phyloP scores from a whole-genome alignment of 495 filamentous ascomycete genomes.

The Podospora comata region DNA sequence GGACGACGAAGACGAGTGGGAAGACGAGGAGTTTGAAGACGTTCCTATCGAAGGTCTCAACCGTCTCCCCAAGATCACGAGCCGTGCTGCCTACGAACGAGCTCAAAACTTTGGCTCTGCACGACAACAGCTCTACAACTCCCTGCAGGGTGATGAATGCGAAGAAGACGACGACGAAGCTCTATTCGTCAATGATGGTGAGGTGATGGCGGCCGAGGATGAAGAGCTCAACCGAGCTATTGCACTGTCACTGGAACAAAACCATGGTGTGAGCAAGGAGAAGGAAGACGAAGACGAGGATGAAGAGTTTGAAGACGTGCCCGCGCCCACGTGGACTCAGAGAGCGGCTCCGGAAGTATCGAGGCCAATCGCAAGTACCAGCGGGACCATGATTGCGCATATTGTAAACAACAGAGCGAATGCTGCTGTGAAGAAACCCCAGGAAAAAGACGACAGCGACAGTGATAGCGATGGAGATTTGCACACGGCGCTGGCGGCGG shows the following conservation, averaged over 20 bases:
- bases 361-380: slow-evolving; percentile 50
- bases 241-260: slow-evolving; percentile 66
- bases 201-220: slow-evolving; percentile 58
- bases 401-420: slow-evolving; percentile 61
- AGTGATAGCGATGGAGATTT: slow-evolving; percentile 64
- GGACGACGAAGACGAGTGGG: slow-evolving; percentile 63
- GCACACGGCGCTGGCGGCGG: slow-evolving; percentile 54
- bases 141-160: neutral
- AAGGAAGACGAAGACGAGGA: slow-evolving; percentile 40
- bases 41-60: slow-evolving; percentile 94
- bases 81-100: slow-evolving; percentile 15
- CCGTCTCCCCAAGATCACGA: slow-evolving; percentile 63
- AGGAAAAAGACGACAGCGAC: slow-evolving; percentile 50
- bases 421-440: slow-evolving; percentile 48
- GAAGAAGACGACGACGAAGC: slow-evolving; percentile 48
- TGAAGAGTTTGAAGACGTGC: slow-evolving; percentile 47
- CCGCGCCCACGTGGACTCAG: slow-evolving; percentile 53
- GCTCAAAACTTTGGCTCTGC: slow-evolving; percentile 14
- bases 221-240: slow-evolving; percentile 80
- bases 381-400: slow-evolving; percentile 57
- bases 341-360: slow-evolving; percentile 47
- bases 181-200: slow-evolving; percentile 57
- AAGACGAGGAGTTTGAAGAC: slow-evolving; percentile 83
- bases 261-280: slow-evolving; percentile 36
- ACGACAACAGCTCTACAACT: neutral